A percentile compares a stretch with the other conserved stretches of the same genome.
Evolutionary conservation across 139 green algal genomes (phyloP).

Genomic region (Protoeuglena noctilucae): DNA sequence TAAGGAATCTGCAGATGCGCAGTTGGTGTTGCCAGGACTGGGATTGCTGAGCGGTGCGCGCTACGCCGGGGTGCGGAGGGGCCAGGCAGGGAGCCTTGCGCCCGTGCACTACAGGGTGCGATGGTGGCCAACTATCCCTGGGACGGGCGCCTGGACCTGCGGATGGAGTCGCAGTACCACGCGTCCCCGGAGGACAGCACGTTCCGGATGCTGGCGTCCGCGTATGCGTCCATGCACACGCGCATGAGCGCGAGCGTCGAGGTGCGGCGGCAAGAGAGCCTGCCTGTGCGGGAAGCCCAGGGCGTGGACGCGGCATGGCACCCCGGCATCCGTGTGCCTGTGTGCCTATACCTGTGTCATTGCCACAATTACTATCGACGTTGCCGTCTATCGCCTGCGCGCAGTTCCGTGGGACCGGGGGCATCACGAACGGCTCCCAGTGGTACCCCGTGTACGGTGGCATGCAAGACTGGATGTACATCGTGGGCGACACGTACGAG

Average conservation of each 20-base stretch:
- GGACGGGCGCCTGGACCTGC: constrained; percentile 31
- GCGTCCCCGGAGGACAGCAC: constrained; percentile 52
- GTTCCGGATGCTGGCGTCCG: constrained; percentile 46
- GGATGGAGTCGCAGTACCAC: constrained; percentile 26
- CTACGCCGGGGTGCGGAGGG: too few species aligned
- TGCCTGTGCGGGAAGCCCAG: background rate
- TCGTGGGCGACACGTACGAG: constrained; percentile 36
- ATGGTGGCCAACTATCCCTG: constrained; percentile 73
- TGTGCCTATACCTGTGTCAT: background rate
- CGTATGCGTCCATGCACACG: constrained; percentile 39
- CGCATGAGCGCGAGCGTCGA: constrained; percentile 23
- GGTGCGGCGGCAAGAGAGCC: background rate
- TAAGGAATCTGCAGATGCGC: constrained; percentile 9
- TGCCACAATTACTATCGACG: background rate
- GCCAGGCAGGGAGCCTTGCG: background rate
- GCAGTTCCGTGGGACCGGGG: constrained; percentile 43
- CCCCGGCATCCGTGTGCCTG: too few species aligned
- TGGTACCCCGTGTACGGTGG: constrained; percentile 86
- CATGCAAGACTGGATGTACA: constrained; percentile 38
- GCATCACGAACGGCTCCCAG: constrained; percentile 74
- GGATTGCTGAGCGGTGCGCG: too few species aligned
- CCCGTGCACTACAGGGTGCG: constrained; percentile 31
- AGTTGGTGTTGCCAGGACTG: too few species aligned
- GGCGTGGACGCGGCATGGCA: too few species aligned
- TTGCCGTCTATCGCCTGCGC: constrained; percentile 3